A percentile compares a stretch with the other conserved stretches of the same genome.
These are phyloP conservation scores for Echeveria elegans DNA, from an alignment of 164 flowering plant genomes.

Conservation along the genomic window DNA sequence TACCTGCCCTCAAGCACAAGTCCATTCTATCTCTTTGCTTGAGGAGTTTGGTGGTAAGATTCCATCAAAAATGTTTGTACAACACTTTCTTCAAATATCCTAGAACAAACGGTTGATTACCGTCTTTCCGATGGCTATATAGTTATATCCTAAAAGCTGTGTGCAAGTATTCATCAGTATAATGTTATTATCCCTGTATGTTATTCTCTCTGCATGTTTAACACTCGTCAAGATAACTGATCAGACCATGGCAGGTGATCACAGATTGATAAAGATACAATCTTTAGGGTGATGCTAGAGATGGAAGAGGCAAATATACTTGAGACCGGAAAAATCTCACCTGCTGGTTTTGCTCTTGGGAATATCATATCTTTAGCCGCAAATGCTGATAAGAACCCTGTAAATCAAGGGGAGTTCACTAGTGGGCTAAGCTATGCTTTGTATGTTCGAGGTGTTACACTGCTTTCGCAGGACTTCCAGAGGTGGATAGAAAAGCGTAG, in stretches of 20 bases:
- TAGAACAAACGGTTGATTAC: too few relatives aligned
- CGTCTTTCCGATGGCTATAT: too few relatives aligned
- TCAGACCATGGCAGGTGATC: slow-evolving; percentile 92
- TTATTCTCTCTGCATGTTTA: background rate
- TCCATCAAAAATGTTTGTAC: slow-evolving; percentile 12
- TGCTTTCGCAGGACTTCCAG: slow-evolving; percentile 52
- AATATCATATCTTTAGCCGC: slow-evolving; percentile 60
- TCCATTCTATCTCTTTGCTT: slow-evolving; percentile 65
- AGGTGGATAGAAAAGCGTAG: slow-evolving; percentile 34
- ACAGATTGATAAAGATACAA: slow-evolving; percentile 62
- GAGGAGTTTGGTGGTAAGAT: slow-evolving; percentile 62
- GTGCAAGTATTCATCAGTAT: too few relatives aligned
- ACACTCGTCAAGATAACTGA: slow-evolving; percentile 37
- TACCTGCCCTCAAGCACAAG: slow-evolving; percentile 78
- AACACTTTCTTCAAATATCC: background rate
- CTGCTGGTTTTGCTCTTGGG: slow-evolving; percentile 84
- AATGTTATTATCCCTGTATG: background rate
- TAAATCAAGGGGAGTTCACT: slow-evolving; percentile 30
- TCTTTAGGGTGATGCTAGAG: slow-evolving; percentile 45
- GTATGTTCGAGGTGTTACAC: slow-evolving; percentile 50
- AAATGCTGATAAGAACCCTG: slow-evolving; percentile 30
- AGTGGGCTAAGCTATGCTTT: slow-evolving; percentile 32
- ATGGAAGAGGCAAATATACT: slow-evolving; percentile 29
- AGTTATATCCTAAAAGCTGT: too few relatives aligned
- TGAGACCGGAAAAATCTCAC: slow-evolving; percentile 34